Base-by-base conservation (phyloP, 129 eudicot genomes). In the Artemisia tridentata region DNA sequence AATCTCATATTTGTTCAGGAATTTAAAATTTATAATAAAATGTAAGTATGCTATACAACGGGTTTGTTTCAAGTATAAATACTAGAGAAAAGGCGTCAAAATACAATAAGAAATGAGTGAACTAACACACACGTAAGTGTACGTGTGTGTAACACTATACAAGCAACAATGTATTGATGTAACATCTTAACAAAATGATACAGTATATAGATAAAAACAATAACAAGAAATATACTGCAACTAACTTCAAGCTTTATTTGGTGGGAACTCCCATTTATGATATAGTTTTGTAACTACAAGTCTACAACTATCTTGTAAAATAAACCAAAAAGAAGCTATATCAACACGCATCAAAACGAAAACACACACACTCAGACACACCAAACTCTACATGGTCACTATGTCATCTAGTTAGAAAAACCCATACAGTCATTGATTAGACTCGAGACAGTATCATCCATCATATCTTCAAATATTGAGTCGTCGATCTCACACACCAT, bases 371-470 rank as follows among this genome's bases (percentile, higher is more conserved):
- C 67, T 55, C 67, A 68, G 63, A 63, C 79, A 84, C 72, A 69
- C 75, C 77, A 77, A 80, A 61, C 78, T 65, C 80, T 56, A 68
- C 73, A 63, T 41, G 67, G 25, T 52, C 69, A 83, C 62, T 53
- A 69, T 71, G 63, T 79, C 41, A 67, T 57, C 49, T 48, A 66
- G 72, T 59, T 71, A 66, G 43, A 43, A 12, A 76, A 50, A 51
- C 52, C 79, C 0, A 53, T 41, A 50, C 14, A 20, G 18, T 51
- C 72, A 50, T 56, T 27, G 34, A 65, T 34, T 60, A 82, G 68
- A 77, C 84, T 77, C 75, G 68, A 70, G 12, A 95, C 63, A 17
- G 77, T 67, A 21, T 95, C 97, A 11, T 90, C 96, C 45, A 88
- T 45, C 76, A 95, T 15, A 52, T 86, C 92, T 29, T 85, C 88